A percentile compares a stretch with the other conserved stretches of the same genome.
Evolutionary conservation across 2,329 filamentous ascomycete genomes (phyloP).

Genomic region (Fusarium buxicola): DNA sequence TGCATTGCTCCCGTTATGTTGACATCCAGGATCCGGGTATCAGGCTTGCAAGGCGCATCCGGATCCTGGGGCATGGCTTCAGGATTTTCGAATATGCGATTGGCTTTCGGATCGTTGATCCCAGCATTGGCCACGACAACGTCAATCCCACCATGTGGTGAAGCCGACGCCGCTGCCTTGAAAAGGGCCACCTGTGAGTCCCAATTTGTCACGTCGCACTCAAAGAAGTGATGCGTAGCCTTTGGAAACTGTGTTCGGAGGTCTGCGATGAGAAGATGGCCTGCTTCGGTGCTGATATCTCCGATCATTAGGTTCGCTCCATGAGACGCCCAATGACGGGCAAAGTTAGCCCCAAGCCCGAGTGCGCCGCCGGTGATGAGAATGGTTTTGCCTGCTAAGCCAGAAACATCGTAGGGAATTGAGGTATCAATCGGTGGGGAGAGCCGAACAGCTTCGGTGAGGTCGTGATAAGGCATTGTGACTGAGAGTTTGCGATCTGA

Average conservation of each 20-base stretch:
- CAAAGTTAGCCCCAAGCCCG: conserved; percentile 6
- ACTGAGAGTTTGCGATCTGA: not conserved
- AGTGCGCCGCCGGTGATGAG: conserved; percentile 10
- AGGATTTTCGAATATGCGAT: conserved; percentile 11
- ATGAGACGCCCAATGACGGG: conserved; percentile 6
- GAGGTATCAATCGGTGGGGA: conserved; percentile 11
- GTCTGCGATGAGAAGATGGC: conserved; percentile 1
- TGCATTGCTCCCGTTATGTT: conserved; percentile 15
- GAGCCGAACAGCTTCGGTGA: not conserved
- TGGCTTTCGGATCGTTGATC: conserved; percentile 5
- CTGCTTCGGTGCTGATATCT: conserved; percentile 9
- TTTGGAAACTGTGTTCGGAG: not conserved
- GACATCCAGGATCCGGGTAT: conserved; percentile 3
- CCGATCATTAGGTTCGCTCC: conserved; percentile 18
- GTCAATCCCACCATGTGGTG: conserved; percentile 11
- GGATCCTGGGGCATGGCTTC: not conserved
- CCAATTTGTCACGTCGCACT: conserved; percentile 14
- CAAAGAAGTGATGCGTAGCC: conserved; percentile 7
- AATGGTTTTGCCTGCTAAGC: conserved; percentile 1
- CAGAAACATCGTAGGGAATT: not conserved
- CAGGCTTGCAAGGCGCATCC: conserved; percentile 3
- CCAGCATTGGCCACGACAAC: conserved; percentile 16
- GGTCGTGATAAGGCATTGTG: conserved; percentile 13
- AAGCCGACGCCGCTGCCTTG: conserved; percentile 9
- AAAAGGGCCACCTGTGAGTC: conserved; percentile 14